Base-by-base conservation (phyloP, 2,329 filamentous ascomycete genomes). In the Lachnellula arida region DNA sequence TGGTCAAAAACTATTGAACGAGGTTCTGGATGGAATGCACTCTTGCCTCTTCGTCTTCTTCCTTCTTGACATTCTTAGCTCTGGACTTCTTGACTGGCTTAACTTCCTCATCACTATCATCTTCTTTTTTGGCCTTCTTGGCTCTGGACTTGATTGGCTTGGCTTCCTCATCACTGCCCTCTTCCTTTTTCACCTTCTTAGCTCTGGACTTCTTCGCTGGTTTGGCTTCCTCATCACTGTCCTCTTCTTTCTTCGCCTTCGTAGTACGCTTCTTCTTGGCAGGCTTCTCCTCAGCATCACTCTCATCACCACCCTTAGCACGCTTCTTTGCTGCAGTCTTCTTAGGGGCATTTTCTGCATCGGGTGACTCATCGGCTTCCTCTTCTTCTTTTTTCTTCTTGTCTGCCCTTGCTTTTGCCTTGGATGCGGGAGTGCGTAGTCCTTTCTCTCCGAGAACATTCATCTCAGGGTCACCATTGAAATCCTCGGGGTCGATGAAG, bases 401-500 rank as follows among this genome's bases (percentile, higher is more conserved):
- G 1, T 65, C 63, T 9, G 61, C 54, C 49, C 49, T 54, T n/a
- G 51, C 55, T 37, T 59, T 63, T 49, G 62, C 65, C 59, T 65
- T 66, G 15, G 51, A 57, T 37, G 60, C 63, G 12, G 53, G 43
- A 8, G 62, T 65, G 5, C 47, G 60, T 14, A 66, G 55, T 25
- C 69, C 69, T 15, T 44, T 60, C 44, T 65, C 57, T 1, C 69
- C 69, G 22, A 70, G 65, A 19, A 59, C 53, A 35, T 71, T 71
- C 64, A 70, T 70, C 43, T 69, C 68, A 42, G 67, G 65, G 40
- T 71, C 91, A 12, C 91, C 91, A 35, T 87, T 93, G 84, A 91
- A 97, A 65, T 97, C 93, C 51, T 89, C 86, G 43, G 90, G 80
- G 63, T 88, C 87, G 65, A 97, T 87, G 65, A 94, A 89, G 23